Conservation (phyloP, 176 grass and related monocot species). For the Musa itinerans region DNA sequence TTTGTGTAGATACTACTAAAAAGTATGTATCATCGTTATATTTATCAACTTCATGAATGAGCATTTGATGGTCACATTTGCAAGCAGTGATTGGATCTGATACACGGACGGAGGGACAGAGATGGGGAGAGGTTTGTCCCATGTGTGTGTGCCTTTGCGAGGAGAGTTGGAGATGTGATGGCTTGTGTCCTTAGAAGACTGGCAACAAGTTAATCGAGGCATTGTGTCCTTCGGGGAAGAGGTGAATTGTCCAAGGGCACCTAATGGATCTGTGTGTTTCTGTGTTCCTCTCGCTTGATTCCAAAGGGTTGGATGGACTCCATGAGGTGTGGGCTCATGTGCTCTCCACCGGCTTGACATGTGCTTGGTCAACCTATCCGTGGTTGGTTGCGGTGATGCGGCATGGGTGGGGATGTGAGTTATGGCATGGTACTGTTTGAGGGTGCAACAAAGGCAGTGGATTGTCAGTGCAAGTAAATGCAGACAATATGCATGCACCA, state of each 20-base stretch:
- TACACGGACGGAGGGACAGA: neutral
- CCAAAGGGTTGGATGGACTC: neutral
- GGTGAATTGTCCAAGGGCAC: no score
- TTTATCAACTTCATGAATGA: conserved; percentile 16
- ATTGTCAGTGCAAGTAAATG: no score
- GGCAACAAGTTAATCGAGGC: neutral
- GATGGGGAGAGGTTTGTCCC: neutral
- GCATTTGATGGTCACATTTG: neutral
- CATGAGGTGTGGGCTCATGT: neutral
- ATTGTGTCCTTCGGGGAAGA: neutral
- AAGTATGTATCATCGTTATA: neutral
- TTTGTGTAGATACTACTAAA: conserved; percentile 30
- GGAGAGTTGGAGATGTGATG: neutral
- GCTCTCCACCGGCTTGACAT: neutral
- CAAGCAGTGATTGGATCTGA: neutral
- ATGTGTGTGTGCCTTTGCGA: neutral
- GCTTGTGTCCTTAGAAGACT: neutral
- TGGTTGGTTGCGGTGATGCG: neutral
- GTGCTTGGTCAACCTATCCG: neutral
- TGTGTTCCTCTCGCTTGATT: neutral
- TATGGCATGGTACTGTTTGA: no score
- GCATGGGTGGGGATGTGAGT: no score
- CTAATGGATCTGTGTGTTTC: neutral
- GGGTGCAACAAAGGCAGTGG: no score
- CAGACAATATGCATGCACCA: no score